Percentiles rank a stretch among this genome's conserved stretches.
phyloP scores from a whole-genome alignment of 331 rosid species.

The Phaseolus coccineus region DNA sequence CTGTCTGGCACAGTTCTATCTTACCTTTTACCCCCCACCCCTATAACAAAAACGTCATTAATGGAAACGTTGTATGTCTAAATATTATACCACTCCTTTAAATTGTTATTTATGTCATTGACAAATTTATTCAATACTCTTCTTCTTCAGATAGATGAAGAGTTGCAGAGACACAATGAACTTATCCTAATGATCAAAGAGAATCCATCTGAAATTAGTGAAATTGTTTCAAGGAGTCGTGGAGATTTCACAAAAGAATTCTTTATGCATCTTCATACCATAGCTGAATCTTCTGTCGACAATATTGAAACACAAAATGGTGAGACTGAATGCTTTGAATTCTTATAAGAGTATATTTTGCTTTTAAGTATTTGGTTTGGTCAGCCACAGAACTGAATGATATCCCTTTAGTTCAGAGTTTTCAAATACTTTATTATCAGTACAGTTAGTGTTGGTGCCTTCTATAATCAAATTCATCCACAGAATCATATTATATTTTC shows the following conservation, averaged over 20 bases:
- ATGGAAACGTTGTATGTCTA: constrained; percentile 8
- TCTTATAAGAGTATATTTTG: constrained; percentile 9
- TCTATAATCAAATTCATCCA: constrained; percentile 3
- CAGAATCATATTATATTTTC: constrained; percentile 9
- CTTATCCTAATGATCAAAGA: constrained; percentile 63
- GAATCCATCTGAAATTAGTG: constrained; percentile 58
- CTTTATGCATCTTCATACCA: constrained; percentile 74
- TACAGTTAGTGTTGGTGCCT: constrained; percentile 6
- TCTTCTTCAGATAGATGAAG: constrained; percentile 77
- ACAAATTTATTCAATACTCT: constrained; percentile 17
- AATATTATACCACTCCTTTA: constrained; percentile 12
- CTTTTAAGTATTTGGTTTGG: constrained; percentile 37
- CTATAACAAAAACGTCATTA: constrained; percentile 6
- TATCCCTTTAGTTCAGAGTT: neutral
- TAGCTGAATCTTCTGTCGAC: constrained; percentile 65
- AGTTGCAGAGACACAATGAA: constrained; percentile 72
- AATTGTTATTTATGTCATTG: constrained; percentile 26
- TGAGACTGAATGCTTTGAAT: constrained; percentile 51
- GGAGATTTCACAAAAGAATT: constrained; percentile 88
- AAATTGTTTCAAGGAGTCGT: constrained; percentile 65
- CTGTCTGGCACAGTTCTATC: neutral
- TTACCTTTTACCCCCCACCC: neutral
- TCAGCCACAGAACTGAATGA: constrained; percentile 2
- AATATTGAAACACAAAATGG: constrained; percentile 69
- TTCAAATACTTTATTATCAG: neutral